Conservation (phyloP, 257 asterid species). For the Petunia secreta region DNA sequence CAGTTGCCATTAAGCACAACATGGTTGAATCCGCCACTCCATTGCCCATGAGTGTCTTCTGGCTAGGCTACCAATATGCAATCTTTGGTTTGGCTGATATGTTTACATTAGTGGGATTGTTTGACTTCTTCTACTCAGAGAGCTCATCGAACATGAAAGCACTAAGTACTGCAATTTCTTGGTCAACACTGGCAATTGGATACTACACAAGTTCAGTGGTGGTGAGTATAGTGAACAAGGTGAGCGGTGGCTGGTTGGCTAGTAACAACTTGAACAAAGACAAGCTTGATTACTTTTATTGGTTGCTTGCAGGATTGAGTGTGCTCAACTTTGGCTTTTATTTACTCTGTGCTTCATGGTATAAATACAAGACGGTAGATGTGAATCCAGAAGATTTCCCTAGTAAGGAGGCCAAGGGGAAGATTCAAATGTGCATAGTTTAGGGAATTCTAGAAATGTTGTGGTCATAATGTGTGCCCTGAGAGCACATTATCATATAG, state of each 20-base stretch:
- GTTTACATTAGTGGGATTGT: conserved; percentile 66
- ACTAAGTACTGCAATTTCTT: conserved; percentile 58
- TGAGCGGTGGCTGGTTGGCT: conserved; percentile 67
- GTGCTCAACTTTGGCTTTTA: conserved; percentile 59
- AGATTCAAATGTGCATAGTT: conserved; percentile 36
- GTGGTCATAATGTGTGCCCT: neutral
- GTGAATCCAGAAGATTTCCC: conserved; percentile 34
- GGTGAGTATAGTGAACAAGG: conserved; percentile 65
- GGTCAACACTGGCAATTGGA: conserved; percentile 76
- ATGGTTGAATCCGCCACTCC: conserved; percentile 58
- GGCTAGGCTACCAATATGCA: conserved; percentile 62
- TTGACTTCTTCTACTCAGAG: conserved; percentile 75
- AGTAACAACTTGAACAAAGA: conserved; percentile 67
- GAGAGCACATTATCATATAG: neutral
- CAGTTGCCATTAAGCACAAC: conserved; percentile 46
- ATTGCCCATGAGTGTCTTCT: conserved; percentile 68
- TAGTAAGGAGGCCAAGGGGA: conserved; percentile 31
- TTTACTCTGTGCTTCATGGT: conserved; percentile 69
- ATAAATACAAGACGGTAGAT: conserved; percentile 58
- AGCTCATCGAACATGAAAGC: conserved; percentile 76
- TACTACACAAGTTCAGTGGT: conserved; percentile 66
- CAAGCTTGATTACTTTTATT: conserved; percentile 64
- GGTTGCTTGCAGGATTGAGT: conserved; percentile 58
- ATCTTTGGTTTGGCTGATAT: conserved; percentile 75
- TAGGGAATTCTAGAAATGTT: conserved; percentile 14